phyloP scores from a whole-genome alignment of 768 basidiomycete species.

The Lyophyllum decastes region DNA sequence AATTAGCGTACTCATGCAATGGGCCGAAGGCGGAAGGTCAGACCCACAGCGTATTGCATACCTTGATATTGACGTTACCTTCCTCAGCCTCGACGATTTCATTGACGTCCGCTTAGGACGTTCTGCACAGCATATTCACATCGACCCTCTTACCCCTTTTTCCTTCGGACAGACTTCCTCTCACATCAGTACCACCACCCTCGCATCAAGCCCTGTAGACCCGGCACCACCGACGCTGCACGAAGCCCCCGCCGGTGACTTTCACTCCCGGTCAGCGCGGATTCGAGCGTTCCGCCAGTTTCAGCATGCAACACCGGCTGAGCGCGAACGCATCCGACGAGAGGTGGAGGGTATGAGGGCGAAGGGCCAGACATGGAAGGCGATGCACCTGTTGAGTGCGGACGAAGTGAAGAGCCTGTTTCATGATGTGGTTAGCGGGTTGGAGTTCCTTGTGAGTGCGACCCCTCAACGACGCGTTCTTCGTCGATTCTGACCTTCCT shows the following conservation, averaged over 20 bases:
- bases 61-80: background rate
- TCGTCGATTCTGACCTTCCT: constrained; percentile 7
- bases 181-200: constrained; percentile 20
- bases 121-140: constrained; percentile 48
- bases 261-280: constrained; percentile 64
- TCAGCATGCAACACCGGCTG: constrained; percentile 63
- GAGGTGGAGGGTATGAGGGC: constrained; percentile 42
- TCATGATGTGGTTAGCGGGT: constrained; percentile 81
- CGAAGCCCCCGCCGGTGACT: constrained; percentile 25
- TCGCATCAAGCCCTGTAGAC: constrained; percentile 20
- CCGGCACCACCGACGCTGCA: constrained; percentile 3
- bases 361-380: constrained; percentile 51
- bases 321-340: constrained; percentile 59
- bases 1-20: constrained; percentile 86
- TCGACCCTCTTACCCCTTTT: constrained; percentile 36
- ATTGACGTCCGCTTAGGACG: constrained; percentile 79
- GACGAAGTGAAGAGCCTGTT: constrained; percentile 85
- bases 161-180: constrained; percentile 26
- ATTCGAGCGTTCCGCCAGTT: constrained; percentile 76
- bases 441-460: constrained; percentile 78
- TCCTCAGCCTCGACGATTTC: constrained; percentile 75
- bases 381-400: constrained; percentile 82
- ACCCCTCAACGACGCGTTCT: background rate
- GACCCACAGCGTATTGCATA: background rate
- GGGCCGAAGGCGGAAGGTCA: constrained; percentile 84